Base-by-base conservation (phyloP, 73 alveolate genomes). In the Paramecium bursaria region DNA sequence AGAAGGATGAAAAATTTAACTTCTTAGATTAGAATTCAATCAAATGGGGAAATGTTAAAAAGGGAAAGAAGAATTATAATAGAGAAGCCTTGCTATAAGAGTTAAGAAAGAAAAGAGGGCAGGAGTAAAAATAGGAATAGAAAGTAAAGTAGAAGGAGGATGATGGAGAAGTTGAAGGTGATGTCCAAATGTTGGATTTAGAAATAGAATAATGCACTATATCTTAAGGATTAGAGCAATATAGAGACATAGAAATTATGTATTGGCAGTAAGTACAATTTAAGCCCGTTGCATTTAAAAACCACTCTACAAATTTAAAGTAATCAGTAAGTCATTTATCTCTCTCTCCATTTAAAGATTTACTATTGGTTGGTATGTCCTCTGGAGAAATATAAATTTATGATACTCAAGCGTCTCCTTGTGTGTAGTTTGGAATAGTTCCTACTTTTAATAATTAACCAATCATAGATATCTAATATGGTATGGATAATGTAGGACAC, bases 401-500 rank as follows among this genome's bases (percentile, higher is more conserved):
- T 67, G 55, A 42, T 44, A 42, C 55, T 0, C 10, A 42, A 11
- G 26, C 53, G 5, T 42, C 50, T 17, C 82, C 82, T 7, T 53
- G 60, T 19, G 44, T 67, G 1, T 39, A 39, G 2, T 39, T 42
- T 42, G 82, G 47, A 3, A 31, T 67, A 15, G 82, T 67, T 6
- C 82, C 82, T 31, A 39, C 82, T 14, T 67, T 67, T 21, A 67
- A 42, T 13, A 67, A 67, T 39, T 67, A 17, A 22, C 26, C 26
- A 19, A 42, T 67, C 7, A 27, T 47, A 0, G 82, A 39, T 67
- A 47, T 67, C 17, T 11, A 67, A 35, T 67, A 39, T 67, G 82
- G 82, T 25, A 67, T 67, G 82, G 82, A 67, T 67, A 67, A 67
- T 67, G 82, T 67, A 21, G 82, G 82, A 19, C 82, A 67, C 44